Evolutionary conservation across 2,329 filamentous ascomycete genomes (phyloP).

Genomic region (Trichophyton simii): DNA sequence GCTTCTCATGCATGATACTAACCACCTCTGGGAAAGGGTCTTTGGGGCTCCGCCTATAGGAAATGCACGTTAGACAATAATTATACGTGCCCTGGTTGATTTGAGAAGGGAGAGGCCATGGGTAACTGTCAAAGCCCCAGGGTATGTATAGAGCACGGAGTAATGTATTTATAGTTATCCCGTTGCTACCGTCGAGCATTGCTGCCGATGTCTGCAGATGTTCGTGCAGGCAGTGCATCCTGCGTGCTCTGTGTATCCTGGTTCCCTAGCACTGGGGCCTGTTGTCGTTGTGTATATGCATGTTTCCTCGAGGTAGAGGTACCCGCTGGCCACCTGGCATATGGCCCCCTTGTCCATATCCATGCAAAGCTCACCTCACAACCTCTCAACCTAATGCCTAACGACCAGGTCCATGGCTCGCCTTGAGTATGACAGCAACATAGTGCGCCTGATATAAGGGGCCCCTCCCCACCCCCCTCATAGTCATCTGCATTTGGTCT

Average conservation of each 20-base stretch:
- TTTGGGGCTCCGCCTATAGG: constrained; percentile 42
- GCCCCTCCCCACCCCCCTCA: constrained; percentile 40
- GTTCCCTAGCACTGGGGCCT: constrained; percentile 37
- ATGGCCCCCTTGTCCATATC: too few relatives aligned
- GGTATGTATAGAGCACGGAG: constrained; percentile 29
- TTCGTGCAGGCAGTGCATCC: constrained; percentile 40
- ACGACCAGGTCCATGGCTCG: constrained; percentile 39
- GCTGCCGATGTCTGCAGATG: constrained; percentile 25
- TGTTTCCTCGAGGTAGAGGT: constrained; percentile 45
- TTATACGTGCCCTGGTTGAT: neutral
- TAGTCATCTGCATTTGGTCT: constrained; percentile 38
- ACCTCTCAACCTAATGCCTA: constrained; percentile 25
- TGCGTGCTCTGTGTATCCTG: constrained; percentile 43
- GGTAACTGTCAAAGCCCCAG: constrained; percentile 17
- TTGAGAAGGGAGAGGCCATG: constrained; percentile 34
- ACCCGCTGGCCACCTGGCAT: constrained; percentile 42
- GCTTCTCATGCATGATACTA: constrained; percentile 45
- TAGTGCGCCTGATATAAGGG: constrained; percentile 36
- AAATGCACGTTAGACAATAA: neutral
- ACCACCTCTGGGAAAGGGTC: constrained; percentile 45
- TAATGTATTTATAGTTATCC: neutral
- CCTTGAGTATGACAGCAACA: constrained; percentile 31
- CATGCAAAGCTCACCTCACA: too few relatives aligned
- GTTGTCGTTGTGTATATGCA: constrained; percentile 20
- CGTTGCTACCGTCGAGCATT: constrained; percentile 31